Percentiles rank a stretch among this genome's conserved stretches.
Conservation (phyloP, 75 land plant genomes). For the Selaginella moellendorffii region DNA sequence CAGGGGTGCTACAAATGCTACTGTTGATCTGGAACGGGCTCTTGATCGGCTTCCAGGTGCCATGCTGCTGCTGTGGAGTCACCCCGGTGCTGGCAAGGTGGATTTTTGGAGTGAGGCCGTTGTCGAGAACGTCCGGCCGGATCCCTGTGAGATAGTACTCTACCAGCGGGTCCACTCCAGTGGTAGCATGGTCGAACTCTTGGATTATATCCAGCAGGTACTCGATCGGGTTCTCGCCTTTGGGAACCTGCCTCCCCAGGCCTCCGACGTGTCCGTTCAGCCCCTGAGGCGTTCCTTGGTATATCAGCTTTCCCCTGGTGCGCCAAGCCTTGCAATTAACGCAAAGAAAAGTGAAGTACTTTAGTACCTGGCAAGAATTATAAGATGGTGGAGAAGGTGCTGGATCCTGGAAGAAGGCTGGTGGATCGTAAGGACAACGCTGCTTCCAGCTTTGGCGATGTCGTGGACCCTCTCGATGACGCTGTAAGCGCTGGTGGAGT, state of each 20-base stretch:
- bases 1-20: not conserved
- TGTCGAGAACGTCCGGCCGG: conserved; percentile 18
- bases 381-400: conserved; percentile 39
- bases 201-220: conserved; percentile 45
- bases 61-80: not conserved
- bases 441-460: conserved; percentile 53
- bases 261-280: conserved; percentile 22
- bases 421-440: conserved; percentile 59
- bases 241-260: conserved; percentile 38
- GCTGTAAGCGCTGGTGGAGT: conserved; percentile 29
- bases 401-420: conserved; percentile 55
- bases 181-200: conserved; percentile 33
- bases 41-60: not conserved
- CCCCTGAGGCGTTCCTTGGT: conserved; percentile 36
- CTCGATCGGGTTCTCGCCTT: conserved; percentile 45
- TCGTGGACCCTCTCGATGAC: not conserved
- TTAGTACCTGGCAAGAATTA: conserved; percentile 34
- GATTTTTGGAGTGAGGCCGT: not conserved
- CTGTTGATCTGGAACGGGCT: not conserved
- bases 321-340: too few relatives aligned
- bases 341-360: too few relatives aligned
- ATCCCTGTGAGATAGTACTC: conserved; percentile 30
- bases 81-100: not conserved
- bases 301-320: conserved; percentile 19
- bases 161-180: conserved; percentile 30